Percentiles rank a stretch among this genome's conserved stretches.
Conservation (phyloP, 176 grass and related monocot genomes). For the Zizania latifolia region DNA sequence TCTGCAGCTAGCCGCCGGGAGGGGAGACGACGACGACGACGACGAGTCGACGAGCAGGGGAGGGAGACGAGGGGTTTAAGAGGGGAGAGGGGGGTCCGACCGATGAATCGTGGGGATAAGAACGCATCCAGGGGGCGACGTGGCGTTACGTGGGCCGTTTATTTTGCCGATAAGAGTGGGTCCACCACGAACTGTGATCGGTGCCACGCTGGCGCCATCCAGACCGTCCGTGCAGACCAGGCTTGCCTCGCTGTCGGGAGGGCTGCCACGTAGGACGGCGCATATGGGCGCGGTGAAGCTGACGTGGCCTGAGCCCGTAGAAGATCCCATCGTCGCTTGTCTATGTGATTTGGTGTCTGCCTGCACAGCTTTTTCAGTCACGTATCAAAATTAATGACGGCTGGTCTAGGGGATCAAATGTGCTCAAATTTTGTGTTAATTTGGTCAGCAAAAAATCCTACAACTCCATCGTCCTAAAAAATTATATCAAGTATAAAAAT, state of each 20-base stretch:
- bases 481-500: too few relatives aligned
- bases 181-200: conserved; percentile 20
- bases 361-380: too few relatives aligned
- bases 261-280: not conserved
- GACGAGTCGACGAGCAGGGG: not conserved
- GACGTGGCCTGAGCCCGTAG: conserved; percentile 11
- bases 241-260: not conserved
- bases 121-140: conserved; percentile 42
- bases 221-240: not conserved
- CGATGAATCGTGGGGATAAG: conserved; percentile 57
- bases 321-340: too few relatives aligned
- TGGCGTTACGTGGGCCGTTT: conserved; percentile 33
- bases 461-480: too few relatives aligned
- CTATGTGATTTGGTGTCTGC: too few relatives aligned
- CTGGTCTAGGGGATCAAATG: too few relatives aligned
- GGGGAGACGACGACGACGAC: not conserved
- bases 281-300: conserved; percentile 2
- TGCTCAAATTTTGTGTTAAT: too few relatives aligned
- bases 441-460: too few relatives aligned
- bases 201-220: conserved; percentile 24
- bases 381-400: too few relatives aligned
- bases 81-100: conserved; percentile 5
- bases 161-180: conserved; percentile 43
- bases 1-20: not conserved
- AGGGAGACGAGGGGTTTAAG: not conserved